These are phyloP conservation scores for Agrocybe pediades DNA, from an alignment of 768 basidiomycete genomes.

Conservation along the genomic window DNA sequence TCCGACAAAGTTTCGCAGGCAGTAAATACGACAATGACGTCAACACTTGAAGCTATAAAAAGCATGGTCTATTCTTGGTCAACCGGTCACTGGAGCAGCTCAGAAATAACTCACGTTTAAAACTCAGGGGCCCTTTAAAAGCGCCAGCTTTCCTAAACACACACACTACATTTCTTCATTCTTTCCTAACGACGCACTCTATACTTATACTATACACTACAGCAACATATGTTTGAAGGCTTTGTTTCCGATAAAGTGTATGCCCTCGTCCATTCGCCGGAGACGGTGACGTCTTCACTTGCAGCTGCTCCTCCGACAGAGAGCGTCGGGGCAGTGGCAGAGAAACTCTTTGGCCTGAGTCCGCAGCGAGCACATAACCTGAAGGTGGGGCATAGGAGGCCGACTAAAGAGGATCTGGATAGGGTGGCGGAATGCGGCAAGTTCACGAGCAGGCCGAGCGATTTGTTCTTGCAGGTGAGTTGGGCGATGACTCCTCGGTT, in stretches of 20 bases:
- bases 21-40: too few relatives aligned
- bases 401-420: conserved; percentile 7
- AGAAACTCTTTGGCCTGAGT: background rate
- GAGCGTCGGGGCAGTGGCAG: background rate
- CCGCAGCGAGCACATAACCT: conserved; percentile 2
- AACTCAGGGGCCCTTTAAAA: too few relatives aligned
- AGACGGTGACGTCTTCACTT: background rate
- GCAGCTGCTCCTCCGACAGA: background rate
- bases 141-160: too few relatives aligned
- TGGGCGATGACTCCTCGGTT: background rate
- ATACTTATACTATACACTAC: background rate
- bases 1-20: too few relatives aligned
- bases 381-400: conserved; percentile 3
- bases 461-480: conserved; percentile 10
- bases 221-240: background rate
- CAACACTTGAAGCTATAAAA: too few relatives aligned
- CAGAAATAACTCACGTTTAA: too few relatives aligned
- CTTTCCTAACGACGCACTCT: background rate
- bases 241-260: background rate
- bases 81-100: too few relatives aligned
- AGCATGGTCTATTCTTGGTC: too few relatives aligned
- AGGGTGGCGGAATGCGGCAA: conserved; percentile 9
- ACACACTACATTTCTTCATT: too few relatives aligned
- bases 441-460: conserved; percentile 11
- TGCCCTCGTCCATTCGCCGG: background rate